A percentile compares a stretch with the other conserved stretches of the same genome.
phyloP scores from a whole-genome alignment of 257 asterid species.

The Solanum acaule region DNA sequence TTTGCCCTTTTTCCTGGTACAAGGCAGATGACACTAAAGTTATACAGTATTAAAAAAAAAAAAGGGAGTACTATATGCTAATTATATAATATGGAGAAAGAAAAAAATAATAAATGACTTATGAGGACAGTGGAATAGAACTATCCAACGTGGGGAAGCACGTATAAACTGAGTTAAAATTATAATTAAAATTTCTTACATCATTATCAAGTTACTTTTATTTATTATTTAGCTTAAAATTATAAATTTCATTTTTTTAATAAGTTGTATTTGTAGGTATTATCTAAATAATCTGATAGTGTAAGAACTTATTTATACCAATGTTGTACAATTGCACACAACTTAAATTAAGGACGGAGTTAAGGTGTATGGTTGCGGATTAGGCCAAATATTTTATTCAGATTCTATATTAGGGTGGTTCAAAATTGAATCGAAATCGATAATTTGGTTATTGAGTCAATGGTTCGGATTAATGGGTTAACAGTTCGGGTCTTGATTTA shows the following conservation, averaged over 20 bases:
- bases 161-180: not conserved
- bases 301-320: not conserved
- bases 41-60: not conserved
- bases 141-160: conserved; percentile 13
- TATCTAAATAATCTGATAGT: not conserved
- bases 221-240: not conserved
- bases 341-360: not conserved
- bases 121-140: conserved; percentile 22
- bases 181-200: not conserved
- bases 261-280: not conserved
- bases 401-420: not conserved
- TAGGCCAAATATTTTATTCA: not conserved
- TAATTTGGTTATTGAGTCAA: no score
- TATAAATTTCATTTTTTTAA: not conserved
- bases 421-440: no score
- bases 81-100: conserved; percentile 11
- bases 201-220: not conserved
- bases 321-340: not conserved
- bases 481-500: accelerated
- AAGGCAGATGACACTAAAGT: not conserved
- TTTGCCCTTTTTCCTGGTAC: not conserved
- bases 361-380: not conserved
- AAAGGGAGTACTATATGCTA: conserved; percentile 6
- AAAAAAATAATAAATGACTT: conserved; percentile 17
- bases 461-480: no score